These are phyloP conservation scores for Aspergillus pseudoterreus DNA, from an alignment of 2,329 filamentous ascomycete species.

Conservation along the genomic window DNA sequence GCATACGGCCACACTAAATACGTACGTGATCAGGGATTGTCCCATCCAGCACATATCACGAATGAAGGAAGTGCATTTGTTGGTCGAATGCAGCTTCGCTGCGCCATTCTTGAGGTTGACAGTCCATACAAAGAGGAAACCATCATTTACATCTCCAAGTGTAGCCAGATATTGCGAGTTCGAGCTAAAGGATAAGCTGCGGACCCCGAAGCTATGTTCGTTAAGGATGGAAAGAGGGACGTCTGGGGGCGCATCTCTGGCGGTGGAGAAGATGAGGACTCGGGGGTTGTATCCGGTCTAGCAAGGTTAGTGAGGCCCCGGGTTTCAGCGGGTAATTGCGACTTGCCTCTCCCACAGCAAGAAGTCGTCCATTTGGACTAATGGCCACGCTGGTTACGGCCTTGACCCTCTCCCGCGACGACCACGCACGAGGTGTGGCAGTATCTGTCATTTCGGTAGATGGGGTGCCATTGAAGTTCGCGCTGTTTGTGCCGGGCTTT, in stretches of 20 bases:
- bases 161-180: constrained; percentile 85
- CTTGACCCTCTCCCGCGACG: constrained; percentile 88
- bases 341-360: constrained; percentile 81
- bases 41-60: constrained; percentile 90
- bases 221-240: constrained; percentile 77
- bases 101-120: constrained; percentile 78
- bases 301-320: constrained; percentile 24
- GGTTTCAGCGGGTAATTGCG: background rate
- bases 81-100: constrained; percentile 76
- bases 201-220: constrained; percentile 88
- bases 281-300: constrained; percentile 86
- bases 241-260: constrained; percentile 71
- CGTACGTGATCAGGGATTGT: constrained; percentile 69
- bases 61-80: constrained; percentile 86
- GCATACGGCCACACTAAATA: constrained; percentile 5
- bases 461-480: constrained; percentile 45
- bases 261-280: constrained; percentile 82
- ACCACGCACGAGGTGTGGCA: constrained; percentile 68
- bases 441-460: constrained; percentile 56
- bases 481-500: constrained; percentile 46
- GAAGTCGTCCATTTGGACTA: constrained; percentile 78
- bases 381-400: constrained; percentile 87
- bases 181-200: constrained; percentile 81
- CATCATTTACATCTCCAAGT: constrained; percentile 83
- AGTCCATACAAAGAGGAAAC: constrained; percentile 87